Evolutionary conservation across 305 asterid genomes (phyloP), one percentile per base, ranked within the genome.

Genomic region (Solanum hybrid): DNA sequence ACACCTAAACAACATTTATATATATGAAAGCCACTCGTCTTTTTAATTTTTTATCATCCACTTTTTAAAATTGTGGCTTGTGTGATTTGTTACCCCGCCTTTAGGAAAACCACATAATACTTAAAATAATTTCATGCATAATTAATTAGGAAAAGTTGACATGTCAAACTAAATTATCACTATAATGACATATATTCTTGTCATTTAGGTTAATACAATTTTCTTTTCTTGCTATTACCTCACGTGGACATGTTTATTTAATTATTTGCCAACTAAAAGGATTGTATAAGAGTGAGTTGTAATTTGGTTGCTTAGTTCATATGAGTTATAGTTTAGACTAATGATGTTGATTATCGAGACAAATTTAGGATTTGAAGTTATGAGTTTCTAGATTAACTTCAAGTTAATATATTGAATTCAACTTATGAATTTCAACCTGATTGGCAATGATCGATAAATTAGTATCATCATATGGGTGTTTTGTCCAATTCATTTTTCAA

Each of bases 381-480:
- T 6, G n/a, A 7, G 4, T 29, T 74, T 7, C 1, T 14, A 13
- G 16, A 74, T 71, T 13, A 3, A 74, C 2, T 8, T 0, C 36
- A 74, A 28, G 11, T 3, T 74, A 57, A 57, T 6, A 57, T 57
- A 57, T 57, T 3, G 11, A 57, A 57, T 57, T 57, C 24, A 57
- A 6, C 69, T 0, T 57, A 0, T 57, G 69, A 18, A 7, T 18
- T 0, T 6, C 2, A 18, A 0, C 4, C 4, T 57, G 69, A 57
- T 0, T 3, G 24, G 0, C 10, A 57, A 57, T 57, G 4, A 57
- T 57, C 11, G 24, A 3, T 18, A 57, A 57, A 57, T 57, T 57
- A 11, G 20, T 28, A 28, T 73, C 22, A 29, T 13, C 11, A 26
- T 71, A 29, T 18, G 5, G 22, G 8, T 73, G 5, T 73, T 71